These are phyloP conservation scores for Podospora australis DNA, from an alignment of 495 filamentous ascomycete genomes.

Conservation along the genomic window DNA sequence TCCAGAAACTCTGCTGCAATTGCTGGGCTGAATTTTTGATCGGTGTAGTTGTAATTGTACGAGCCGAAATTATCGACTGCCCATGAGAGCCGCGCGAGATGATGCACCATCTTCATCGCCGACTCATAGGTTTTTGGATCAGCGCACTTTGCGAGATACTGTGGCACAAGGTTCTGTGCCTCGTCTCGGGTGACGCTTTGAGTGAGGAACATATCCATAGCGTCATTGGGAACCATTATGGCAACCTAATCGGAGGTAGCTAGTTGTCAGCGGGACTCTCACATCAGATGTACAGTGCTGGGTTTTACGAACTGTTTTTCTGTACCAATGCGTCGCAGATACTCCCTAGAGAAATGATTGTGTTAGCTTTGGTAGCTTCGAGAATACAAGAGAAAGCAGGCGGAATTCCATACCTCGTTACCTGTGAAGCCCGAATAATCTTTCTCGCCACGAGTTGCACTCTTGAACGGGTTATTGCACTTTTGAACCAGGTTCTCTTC, in stretches of 20 bases:
- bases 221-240: constrained; percentile 13
- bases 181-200: not conserved
- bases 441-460: constrained; percentile 30
- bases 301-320: constrained; percentile 26
- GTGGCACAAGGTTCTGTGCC: constrained; percentile 3
- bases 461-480: constrained; percentile 25
- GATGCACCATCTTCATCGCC: constrained; percentile 2
- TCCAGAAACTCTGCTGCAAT: not conserved
- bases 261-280: too few species aligned
- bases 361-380: constrained; percentile 5
- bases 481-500: constrained; percentile 23
- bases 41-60: not conserved
- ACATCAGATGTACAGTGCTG: too few species aligned
- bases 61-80: not conserved
- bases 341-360: constrained; percentile 11
- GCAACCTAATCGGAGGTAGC: constrained; percentile 9
- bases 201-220: constrained; percentile 2
- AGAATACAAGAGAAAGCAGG: not conserved
- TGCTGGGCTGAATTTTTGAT: not conserved
- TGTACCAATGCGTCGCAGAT: constrained; percentile 30
- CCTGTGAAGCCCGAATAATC: constrained; percentile 34
- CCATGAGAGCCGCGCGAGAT: constrained; percentile 8
- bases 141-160: constrained; percentile 1
- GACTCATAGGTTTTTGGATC: constrained; percentile 1
- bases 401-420: constrained; percentile 21